phyloP scores from a whole-genome alignment of 345 rosid genomes.

The Sapria himalayana region DNA sequence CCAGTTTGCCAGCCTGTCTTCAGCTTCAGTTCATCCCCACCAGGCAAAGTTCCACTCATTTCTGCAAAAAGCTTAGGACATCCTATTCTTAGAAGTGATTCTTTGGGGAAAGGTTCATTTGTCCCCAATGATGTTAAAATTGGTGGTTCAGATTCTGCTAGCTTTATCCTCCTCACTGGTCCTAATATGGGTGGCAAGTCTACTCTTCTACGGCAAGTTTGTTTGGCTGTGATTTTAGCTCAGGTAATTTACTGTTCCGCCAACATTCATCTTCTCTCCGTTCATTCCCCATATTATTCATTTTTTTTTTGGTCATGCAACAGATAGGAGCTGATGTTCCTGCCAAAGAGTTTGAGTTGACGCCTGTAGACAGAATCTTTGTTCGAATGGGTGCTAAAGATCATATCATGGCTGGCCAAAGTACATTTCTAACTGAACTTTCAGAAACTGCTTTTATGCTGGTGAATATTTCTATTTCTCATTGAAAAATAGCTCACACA shows the following conservation, averaged over 20 bases:
- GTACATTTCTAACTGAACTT: constrained; percentile 90
- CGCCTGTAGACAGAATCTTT: constrained; percentile 71
- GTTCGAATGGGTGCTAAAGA: constrained; percentile 98
- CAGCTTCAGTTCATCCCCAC: constrained; percentile 18
- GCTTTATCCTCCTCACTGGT: constrained; percentile 88
- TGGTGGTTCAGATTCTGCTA: constrained; percentile 45
- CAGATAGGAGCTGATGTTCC: constrained; percentile 94
- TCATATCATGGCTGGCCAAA: constrained; percentile 84
- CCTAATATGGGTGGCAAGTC: constrained; percentile 99
- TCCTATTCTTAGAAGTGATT: constrained; percentile 78
- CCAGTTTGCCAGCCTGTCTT: constrained; percentile 53
- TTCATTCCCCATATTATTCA: constrained; percentile 1
- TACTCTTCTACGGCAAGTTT: constrained; percentile 94
- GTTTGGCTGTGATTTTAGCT: constrained; percentile 78
- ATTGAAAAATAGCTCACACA: not conserved
- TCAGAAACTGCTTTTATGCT: constrained; percentile 92
- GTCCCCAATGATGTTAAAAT: constrained; percentile 66
- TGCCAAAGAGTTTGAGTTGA: constrained; percentile 65
- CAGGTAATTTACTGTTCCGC: constrained; percentile 31
- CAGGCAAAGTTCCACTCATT: constrained; percentile 31
- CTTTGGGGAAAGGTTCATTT: constrained; percentile 68
- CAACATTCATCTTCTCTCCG: no score
- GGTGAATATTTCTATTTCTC: no score
- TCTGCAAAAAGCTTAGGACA: constrained; percentile 71
- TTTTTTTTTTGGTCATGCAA: constrained; percentile 7